phyloP scores from a whole-genome alignment of 176 grass and related monocot species.

The Carex myosuroides region DNA sequence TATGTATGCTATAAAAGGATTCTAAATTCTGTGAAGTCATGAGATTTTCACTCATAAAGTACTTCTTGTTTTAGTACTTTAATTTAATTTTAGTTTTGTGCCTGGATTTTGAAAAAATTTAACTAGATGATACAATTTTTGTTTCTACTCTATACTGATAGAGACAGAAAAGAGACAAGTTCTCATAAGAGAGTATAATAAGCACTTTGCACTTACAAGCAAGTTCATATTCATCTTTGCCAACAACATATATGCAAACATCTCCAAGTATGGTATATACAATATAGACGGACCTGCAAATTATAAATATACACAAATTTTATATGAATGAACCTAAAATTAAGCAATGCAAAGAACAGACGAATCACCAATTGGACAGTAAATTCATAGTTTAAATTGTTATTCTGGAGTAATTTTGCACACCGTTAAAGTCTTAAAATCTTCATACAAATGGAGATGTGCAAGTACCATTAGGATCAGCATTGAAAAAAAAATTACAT shows the following conservation, averaged over 20 bases:
- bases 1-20: not conserved
- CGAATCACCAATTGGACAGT: not conserved
- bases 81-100: not conserved
- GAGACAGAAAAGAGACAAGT: not conserved
- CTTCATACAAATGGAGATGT: not conserved
- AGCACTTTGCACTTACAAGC: constrained; percentile 49
- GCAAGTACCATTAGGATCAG: not conserved
- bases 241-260: constrained; percentile 83
- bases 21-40: not conserved
- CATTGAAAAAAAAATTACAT: not conserved
- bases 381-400: not conserved
- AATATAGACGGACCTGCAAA: constrained; percentile 78
- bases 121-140: not conserved
- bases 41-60: not conserved
- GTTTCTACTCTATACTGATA: not conserved
- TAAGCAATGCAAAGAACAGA: not conserved
- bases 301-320: not conserved
- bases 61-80: not conserved
- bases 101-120: not conserved
- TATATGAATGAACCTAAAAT: not conserved
- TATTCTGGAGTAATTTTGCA: not conserved
- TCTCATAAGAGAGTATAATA: not conserved
- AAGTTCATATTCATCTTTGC: constrained; percentile 99
- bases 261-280: constrained; percentile 89
- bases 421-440: not conserved